Base-by-base conservation (phyloP, 495 filamentous ascomycete genomes). In the Penicillium steckii region DNA sequence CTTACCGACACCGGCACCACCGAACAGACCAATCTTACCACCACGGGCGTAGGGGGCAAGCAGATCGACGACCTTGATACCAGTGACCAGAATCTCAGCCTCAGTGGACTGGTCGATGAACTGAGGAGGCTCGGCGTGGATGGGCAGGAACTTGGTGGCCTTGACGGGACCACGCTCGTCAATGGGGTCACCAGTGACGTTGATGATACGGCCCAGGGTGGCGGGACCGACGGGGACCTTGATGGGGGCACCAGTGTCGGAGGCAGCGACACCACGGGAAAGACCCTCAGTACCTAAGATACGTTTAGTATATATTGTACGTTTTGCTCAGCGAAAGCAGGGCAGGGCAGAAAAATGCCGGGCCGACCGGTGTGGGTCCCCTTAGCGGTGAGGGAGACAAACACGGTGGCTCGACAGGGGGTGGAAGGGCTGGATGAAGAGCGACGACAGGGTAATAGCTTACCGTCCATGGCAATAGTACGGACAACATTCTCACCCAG, bases 11-110 rank as follows among this genome's bases (percentile, higher is more conserved):
- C 94, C 94, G 68, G 94, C 94, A 94, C 94, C 94, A 81, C 94
- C 94, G 80, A 98, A 98, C 70, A 98, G 95, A 89, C 94, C 94
- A 84, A 98, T 98, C 87, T 98, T 98, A 85, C 94, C 94, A 88
- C 94, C 94, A 92, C 94, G 94, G 78, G 94, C 94, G 76, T 98
- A 98, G 64, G 94, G 94, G 69, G 94, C 94, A 62, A 98, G 83
- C 60, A 98, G 80, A 73, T 98, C 94, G 75, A 98, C 94, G 73
- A 98, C 94, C 86, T 98, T 98, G 85, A 98, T 98, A 85, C 94
- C 94, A 62, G 94, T 98, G 65, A 96, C 87, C 59, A 98, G 84
- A 76, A 98, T 86, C 78, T 98, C 94, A 60, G 95, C 94, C 57
- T 81, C 78, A 62, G 94, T 98, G 52, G 94, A 91, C 83, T 98